Conservation (phyloP, 306 rosid genomes). For the Casuarina glauca region DNA sequence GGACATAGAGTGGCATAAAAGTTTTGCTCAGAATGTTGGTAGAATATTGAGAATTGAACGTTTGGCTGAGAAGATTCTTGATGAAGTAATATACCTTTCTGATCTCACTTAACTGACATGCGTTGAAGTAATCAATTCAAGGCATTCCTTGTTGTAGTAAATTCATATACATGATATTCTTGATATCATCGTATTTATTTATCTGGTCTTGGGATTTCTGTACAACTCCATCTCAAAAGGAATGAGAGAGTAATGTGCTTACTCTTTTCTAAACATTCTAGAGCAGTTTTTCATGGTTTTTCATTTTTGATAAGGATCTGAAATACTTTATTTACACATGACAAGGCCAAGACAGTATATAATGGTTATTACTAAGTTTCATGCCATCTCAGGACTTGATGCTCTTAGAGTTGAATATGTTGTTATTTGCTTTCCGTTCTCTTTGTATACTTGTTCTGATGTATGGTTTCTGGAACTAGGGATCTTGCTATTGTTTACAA, state of each 20-base stretch:
- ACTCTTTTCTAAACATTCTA: neutral
- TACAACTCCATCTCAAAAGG: neutral
- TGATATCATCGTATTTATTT: neutral
- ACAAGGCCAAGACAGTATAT: neutral
- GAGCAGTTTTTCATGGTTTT: neutral
- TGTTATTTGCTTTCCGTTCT: neutral
- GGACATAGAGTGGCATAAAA: constrained; percentile 70
- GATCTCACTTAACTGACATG: constrained; percentile 17
- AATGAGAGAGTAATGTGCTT: neutral
- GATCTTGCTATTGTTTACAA: neutral
- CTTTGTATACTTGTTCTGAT: neutral
- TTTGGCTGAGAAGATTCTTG: constrained; percentile 79
- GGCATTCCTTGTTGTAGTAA: constrained; percentile 13
- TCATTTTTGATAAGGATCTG: neutral
- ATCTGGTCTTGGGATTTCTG: neutral
- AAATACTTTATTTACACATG: neutral
- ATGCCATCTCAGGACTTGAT: neutral
- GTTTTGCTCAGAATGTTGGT: constrained; percentile 60
- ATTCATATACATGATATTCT: neutral
- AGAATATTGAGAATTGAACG: constrained; percentile 78
- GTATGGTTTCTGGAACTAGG: neutral
- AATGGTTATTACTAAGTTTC: neutral
- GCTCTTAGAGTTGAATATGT: neutral
- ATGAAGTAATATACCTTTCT: constrained; percentile 50
- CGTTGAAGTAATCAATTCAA: neutral